Conservation (phyloP, 2,329 filamentous ascomycete genomes). For the Pochonia chlamydosporia region DNA sequence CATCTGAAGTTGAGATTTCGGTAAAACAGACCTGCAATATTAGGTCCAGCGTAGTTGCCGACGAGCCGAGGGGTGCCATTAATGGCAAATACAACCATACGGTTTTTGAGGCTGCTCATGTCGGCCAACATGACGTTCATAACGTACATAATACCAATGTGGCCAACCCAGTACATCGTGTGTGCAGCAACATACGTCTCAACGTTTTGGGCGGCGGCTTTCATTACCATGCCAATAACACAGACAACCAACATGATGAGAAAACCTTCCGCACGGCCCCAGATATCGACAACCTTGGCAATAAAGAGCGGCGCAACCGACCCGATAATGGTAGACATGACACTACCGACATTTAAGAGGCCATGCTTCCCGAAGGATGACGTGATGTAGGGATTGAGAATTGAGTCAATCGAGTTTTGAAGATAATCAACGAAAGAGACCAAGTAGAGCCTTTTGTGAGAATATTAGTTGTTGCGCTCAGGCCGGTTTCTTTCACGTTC, state of each 20-base stretch:
- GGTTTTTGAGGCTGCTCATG: slow-evolving; percentile 37
- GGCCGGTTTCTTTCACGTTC: too few relatives aligned
- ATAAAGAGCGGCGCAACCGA: slow-evolving; percentile 32
- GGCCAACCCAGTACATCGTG: slow-evolving; percentile 59
- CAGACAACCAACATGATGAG: slow-evolving; percentile 44
- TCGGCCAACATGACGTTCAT: slow-evolving; percentile 61
- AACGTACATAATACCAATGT: slow-evolving; percentile 53
- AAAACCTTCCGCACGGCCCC: slow-evolving; percentile 57
- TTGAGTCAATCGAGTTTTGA: slow-evolving; percentile 32
- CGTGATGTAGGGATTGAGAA: slow-evolving; percentile 59
- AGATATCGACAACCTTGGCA: slow-evolving; percentile 38
- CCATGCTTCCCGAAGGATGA: slow-evolving; percentile 60
- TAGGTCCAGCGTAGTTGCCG: slow-evolving; percentile 28
- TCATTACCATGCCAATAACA: slow-evolving; percentile 48
- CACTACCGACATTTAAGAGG: slow-evolving; percentile 40
- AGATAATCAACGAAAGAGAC: slow-evolving; percentile 32
- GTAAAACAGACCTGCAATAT: slow-evolving; percentile 24
- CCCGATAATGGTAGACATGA: slow-evolving; percentile 54
- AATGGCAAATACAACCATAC: slow-evolving; percentile 32
- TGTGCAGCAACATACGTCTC: slow-evolving; percentile 43
- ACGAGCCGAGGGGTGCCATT: slow-evolving; percentile 39
- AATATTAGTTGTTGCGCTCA: too few relatives aligned
- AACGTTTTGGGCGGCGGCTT: slow-evolving; percentile 47
- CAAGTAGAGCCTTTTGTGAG: slow-evolving; percentile 35
- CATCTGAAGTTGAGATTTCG: slow-evolving; percentile 27